Evolutionary conservation across 768 basidiomycete genomes (phyloP), one percentile per base, ranked within the genome.

Genomic region (Tylopilus sp.): DNA sequence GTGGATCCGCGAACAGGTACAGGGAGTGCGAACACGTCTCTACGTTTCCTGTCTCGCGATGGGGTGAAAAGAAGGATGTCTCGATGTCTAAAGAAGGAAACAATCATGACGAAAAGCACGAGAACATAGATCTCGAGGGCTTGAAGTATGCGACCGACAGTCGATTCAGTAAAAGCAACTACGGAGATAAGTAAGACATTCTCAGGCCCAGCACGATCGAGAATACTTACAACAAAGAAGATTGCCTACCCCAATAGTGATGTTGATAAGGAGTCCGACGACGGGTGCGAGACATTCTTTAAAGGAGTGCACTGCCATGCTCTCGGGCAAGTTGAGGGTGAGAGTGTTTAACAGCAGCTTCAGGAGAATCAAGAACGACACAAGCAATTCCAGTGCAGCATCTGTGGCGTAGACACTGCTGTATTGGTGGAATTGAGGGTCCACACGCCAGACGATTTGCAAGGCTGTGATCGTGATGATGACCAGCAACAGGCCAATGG

Each of bases 141-240:
- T 57, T 82, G 78, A 45, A 81, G 64, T 57, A 89, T 79, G 41
- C 84, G 81, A n/a, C 88, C 88, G 1, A 86, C 69, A 10, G 75
- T 73, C 6, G 79, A 79, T 68, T 90, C 88, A 3, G 87, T 79
- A 61, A 89, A 88, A 47, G 73, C 69, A 63, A 85, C 86, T 88
- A 57, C 31, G 20, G 3, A 38, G 47, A 45, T 3, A 33, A 40
- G 28, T 64, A 39, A 65, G 53, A 38, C 39, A 22, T 35, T 33
- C 20, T 48, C 40, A 55, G 43, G 13, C 28, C n/a, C n/a, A 40
- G 35, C 35, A 42, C 33, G 36, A 12, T 11, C n/a, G 26, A 11
- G 36, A 46, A 35, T 15, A 76, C 86, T 71, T 60, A 89, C 88
- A 81, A 33, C 61, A 56, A 23, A 79, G 57, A 33, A 86, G 67